These are phyloP conservation scores for Mallotus nudiflorus DNA, from an alignment of 345 rosid species.

Conservation along the genomic window DNA sequence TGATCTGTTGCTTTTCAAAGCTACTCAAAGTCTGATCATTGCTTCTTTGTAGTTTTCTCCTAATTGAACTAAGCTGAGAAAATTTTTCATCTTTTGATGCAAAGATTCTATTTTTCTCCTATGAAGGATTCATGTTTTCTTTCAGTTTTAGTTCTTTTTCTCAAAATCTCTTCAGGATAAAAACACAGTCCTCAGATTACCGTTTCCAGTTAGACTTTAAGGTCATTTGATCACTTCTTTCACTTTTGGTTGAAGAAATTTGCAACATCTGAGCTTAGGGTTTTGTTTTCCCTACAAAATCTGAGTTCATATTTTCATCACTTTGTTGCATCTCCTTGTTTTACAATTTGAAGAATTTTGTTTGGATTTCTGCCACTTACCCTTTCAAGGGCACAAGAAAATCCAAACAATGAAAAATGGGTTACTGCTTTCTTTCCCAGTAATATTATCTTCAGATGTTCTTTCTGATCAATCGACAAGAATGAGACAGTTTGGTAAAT, in stretches of 20 bases:
- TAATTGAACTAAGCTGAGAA: constrained; percentile 5
- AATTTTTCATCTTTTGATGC: background rate
- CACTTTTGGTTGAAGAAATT: background rate
- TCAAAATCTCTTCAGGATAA: background rate
- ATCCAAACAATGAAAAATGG: background rate
- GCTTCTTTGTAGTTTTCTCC: constrained; percentile 15
- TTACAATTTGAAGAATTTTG: background rate
- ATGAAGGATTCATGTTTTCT: constrained; percentile 9
- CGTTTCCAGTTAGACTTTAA: background rate
- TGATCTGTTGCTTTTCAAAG: constrained; percentile 17
- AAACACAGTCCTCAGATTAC: no score
- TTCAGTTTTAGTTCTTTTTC: background rate
- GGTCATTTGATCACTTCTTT: background rate
- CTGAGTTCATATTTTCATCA: background rate
- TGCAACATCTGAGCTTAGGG: constrained; percentile 8
- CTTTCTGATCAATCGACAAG: constrained; percentile 22
- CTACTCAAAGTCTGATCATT: background rate
- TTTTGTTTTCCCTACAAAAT: background rate
- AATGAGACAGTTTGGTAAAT: constrained; percentile 17
- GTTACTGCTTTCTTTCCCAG: constrained; percentile 5
- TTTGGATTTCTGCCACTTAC: no score
- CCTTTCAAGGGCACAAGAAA: no score
- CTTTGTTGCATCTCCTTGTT: background rate
- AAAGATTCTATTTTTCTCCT: background rate
- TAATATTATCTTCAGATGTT: background rate